A percentile compares a stretch with the other conserved stretches of the same genome.
These are phyloP conservation scores for Hypsizygus marmoreus DNA, from an alignment of 768 basidiomycete genomes.

Conservation along the genomic window DNA sequence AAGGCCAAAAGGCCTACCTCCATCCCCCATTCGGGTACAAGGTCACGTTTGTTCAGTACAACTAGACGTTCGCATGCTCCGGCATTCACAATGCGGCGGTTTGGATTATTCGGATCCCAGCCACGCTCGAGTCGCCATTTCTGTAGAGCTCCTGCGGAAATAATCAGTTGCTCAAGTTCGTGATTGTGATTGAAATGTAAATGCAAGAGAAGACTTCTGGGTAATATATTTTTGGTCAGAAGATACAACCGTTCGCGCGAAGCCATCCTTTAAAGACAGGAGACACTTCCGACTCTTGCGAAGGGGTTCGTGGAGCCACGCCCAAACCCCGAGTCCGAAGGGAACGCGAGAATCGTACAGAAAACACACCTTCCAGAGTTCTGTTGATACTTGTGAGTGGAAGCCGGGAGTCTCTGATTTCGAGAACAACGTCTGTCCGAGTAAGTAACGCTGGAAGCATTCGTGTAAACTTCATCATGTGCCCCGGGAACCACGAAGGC, in stretches of 20 bases:
- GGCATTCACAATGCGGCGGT: slow-evolving; percentile 38
- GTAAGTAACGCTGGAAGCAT: slow-evolving; percentile 75
- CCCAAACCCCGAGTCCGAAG: slow-evolving; percentile 23
- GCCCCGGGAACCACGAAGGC: slow-evolving; percentile 94
- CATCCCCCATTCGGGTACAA: slow-evolving; percentile 87
- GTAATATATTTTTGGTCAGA: no score
- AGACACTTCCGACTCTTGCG: no score
- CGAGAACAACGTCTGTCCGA: slow-evolving; percentile 88
- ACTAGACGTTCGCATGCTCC: slow-evolving; percentile 80
- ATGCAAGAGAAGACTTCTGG: no score
- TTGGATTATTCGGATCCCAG: slow-evolving; percentile 46
- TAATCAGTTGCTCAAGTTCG: no score
- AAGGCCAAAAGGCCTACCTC: slow-evolving; percentile 53
- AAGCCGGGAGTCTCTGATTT: slow-evolving; percentile 90
- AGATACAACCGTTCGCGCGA: no score
- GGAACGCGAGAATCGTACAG: slow-evolving; percentile 25
- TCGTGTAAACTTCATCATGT: slow-evolving; percentile 88
- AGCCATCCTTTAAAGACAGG: no score
- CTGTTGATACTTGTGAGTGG: slow-evolving; percentile 94
- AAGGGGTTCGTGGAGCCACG: no score
- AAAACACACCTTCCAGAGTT: slow-evolving; percentile 80
- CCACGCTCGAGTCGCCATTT: slow-evolving; percentile 73
- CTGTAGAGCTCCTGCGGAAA: slow-evolving; percentile 54
- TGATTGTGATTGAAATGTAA: no score
- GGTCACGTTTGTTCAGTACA: slow-evolving; percentile 90